Evolutionary conservation across 306 rosid genomes (phyloP).

Genomic region (Pterocarpus macrocarpus): DNA sequence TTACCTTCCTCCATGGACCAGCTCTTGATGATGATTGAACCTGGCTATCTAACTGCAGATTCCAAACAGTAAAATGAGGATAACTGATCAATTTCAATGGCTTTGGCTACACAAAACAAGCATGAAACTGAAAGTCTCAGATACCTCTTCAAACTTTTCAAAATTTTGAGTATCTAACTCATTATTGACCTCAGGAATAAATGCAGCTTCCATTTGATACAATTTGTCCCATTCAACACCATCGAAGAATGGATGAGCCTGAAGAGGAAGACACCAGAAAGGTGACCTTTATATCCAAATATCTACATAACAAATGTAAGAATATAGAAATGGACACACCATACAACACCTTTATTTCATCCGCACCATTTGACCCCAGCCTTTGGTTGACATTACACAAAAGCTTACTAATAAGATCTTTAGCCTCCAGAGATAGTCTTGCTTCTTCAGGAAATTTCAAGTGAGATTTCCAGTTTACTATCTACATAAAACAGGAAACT

Average conservation of each 20-base stretch:
- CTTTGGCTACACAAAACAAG: slow-evolving; percentile 28
- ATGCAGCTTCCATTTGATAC: slow-evolving; percentile 96
- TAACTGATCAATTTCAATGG: slow-evolving; percentile 29
- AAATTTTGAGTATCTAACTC: slow-evolving; percentile 98
- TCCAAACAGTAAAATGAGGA: slow-evolving; percentile 26
- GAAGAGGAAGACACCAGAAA: slow-evolving; percentile 46
- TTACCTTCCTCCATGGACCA: slow-evolving; percentile 99
- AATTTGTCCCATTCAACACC: slow-evolving; percentile 81
- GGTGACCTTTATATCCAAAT: slow-evolving; percentile 50
- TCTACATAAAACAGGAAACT: slow-evolving; percentile 58
- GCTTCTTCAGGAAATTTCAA: slow-evolving; percentile 96
- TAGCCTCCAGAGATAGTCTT: slow-evolving; percentile 76
- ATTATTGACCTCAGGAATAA: slow-evolving; percentile 92
- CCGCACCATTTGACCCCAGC: slow-evolving; percentile 83
- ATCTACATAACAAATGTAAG: slow-evolving; percentile 44
- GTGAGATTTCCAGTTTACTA: slow-evolving; percentile 95
- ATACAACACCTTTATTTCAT: slow-evolving; percentile 96
- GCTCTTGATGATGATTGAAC: slow-evolving; percentile 69
- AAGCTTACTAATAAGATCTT: slow-evolving; percentile 79
- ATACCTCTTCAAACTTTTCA: slow-evolving; percentile 98
- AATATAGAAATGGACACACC: slow-evolving; percentile 76
- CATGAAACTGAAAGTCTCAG: slow-evolving; percentile 38
- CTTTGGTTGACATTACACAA: slow-evolving; percentile 84
- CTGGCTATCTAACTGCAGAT: slow-evolving; percentile 69
- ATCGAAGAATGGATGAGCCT: slow-evolving; percentile 83